Base-by-base conservation (phyloP, 306 rosid species). In the Potentilla sterilis region DNA sequence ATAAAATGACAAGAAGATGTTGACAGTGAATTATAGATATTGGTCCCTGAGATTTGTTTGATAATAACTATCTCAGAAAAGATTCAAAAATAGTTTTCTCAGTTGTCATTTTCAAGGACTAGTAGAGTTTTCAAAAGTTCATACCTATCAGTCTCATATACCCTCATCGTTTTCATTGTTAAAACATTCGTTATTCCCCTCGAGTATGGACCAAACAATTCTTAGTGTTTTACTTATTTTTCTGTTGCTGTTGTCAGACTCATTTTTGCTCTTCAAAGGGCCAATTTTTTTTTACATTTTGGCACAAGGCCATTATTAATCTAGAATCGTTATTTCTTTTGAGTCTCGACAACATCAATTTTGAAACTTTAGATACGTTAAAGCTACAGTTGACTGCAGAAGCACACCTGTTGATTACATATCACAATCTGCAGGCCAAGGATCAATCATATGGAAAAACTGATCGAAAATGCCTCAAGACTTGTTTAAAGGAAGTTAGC, bases 401-500 rank as follows among this genome's bases (percentile, higher is more conserved):
- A 13, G 67, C 35, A 59, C 35, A 19, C 58, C 5, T 61, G 61
- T 44, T 62, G 77, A 74, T 28, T 41, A 38, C 57, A 44, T 59
- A 32, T 74, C 44, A 32, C 44, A 11, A 74, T 43, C 15, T 87
- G 87, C 89, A 90, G 89, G 83, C 70, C 14, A 83, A 79, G 65
- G 77, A 79, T 62, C 83, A 78, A 47, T 59, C 69, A 19, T 67
- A 82, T 24, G 85, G 63, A 42, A 86, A 81, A 66, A 75, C 62
- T 59, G 80, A 80, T 55, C 84, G 77, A 7, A 90, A 85, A 71
- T 41, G 76, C 75, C 58, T 38, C 1, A 57, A 81, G 82, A 80
- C 82, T 41, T 86, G 87, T 65, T 77, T 92, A 77, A 94, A 92
- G 86, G 96, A 90, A 79, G 97, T 93, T 40, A 83, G 90, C 62